Percentiles rank a stretch among this genome's conserved stretches.
phyloP scores from a whole-genome alignment of 306 rosid genomes.

The Rosa lucieae region DNA sequence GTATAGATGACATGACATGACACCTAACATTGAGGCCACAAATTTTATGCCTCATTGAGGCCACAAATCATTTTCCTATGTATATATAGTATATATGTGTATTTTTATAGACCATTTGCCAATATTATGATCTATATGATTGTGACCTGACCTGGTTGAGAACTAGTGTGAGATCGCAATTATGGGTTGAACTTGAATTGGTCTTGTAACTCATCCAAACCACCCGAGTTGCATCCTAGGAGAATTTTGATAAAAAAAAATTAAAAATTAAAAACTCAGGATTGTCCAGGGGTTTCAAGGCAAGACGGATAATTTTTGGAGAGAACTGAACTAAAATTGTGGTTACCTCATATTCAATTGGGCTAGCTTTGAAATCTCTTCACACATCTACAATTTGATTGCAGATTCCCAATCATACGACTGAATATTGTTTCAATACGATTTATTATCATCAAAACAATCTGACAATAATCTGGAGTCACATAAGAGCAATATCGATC shows the following conservation, averaged over 20 bases:
- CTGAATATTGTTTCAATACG: background rate
- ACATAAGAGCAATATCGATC: background rate
- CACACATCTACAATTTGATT: too few relatives aligned
- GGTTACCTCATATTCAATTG: background rate
- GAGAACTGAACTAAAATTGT: background rate
- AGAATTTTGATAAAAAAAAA: background rate
- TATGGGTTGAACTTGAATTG: background rate
- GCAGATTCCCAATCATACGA: background rate
- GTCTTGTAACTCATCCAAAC: background rate
- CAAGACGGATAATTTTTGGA: background rate
- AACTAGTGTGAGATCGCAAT: background rate
- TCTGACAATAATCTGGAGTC: background rate
- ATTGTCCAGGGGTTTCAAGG: background rate
- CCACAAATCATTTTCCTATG: too few relatives aligned
- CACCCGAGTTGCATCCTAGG: background rate
- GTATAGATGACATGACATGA: too few relatives aligned
- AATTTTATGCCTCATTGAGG: too few relatives aligned
- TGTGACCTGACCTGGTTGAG: background rate
- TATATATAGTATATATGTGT: background rate
- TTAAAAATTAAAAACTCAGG: background rate
- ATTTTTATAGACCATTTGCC: background rate
- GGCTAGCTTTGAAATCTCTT: background rate
- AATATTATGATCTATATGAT: background rate
- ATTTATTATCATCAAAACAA: background rate
- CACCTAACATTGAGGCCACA: too few relatives aligned